These are phyloP conservation scores for Phalaenopsis aphrodite DNA, from an alignment of 106 monocot genomes.

Conservation along the genomic window DNA sequence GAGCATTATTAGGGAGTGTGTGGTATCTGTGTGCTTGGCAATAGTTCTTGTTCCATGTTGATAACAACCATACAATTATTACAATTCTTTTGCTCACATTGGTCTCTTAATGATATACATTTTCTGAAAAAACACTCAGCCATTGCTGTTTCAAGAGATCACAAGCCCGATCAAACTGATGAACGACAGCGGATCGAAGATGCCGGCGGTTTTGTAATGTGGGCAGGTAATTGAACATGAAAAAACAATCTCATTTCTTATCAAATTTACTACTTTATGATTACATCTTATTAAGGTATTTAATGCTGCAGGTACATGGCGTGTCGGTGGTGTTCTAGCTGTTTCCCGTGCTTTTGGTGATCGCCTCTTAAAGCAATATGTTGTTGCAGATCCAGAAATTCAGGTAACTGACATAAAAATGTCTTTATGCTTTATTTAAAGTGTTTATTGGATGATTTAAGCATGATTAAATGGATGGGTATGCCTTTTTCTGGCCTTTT, in stretches of 20 bases:
- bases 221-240: slow-evolving; percentile 50
- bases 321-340: slow-evolving; percentile 63
- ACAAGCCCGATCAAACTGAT: slow-evolving; percentile 81
- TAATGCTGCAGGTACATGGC: slow-evolving; percentile 40
- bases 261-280: neutral
- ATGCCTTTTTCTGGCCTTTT: neutral
- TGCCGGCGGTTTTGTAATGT: slow-evolving; percentile 90
- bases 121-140: slow-evolving; percentile 29
- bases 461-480: neutral
- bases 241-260: neutral
- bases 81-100: too few relatives aligned
- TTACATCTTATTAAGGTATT: neutral
- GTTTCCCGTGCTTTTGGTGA: slow-evolving; percentile 68
- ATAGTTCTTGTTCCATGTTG: too few relatives aligned
- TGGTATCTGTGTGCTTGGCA: too few relatives aligned
- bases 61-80: too few relatives aligned
- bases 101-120: neutral
- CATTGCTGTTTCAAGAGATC: slow-evolving; percentile 78
- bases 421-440: neutral
- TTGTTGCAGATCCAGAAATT: slow-evolving; percentile 63
- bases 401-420: slow-evolving; percentile 24
- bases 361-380: slow-evolving; percentile 49
- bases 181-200: slow-evolving; percentile 74
- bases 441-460: neutral
- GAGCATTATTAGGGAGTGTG: too few relatives aligned